phyloP scores from a whole-genome alignment of 768 basidiomycete species.

The Tricholoma terreum region DNA sequence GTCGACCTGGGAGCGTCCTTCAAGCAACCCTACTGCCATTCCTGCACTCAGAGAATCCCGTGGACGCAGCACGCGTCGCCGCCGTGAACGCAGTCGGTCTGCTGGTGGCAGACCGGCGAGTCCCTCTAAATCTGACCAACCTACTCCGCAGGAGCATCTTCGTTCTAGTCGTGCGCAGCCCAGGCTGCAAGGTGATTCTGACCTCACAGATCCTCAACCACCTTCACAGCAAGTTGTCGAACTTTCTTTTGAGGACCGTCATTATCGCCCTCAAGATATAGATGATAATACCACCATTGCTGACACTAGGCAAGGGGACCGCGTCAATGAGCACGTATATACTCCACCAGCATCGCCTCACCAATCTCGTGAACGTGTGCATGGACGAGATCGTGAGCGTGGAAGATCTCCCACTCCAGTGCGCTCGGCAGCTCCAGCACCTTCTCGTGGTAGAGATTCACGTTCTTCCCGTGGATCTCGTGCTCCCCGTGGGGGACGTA shows the following conservation, averaged over 20 bases:
- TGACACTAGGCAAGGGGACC: slow-evolving; percentile 23
- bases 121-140: slow-evolving; percentile 29
- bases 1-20: slow-evolving; percentile 58
- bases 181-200: slow-evolving; percentile 13
- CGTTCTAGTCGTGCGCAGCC: slow-evolving; percentile 16
- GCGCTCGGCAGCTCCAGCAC: slow-evolving; percentile 11
- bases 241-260: slow-evolving; percentile 59
- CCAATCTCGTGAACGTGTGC: slow-evolving; percentile 23
- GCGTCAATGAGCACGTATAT: slow-evolving; percentile 12
- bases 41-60: slow-evolving; percentile 20
- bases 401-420: slow-evolving; percentile 27
- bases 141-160: slow-evolving; percentile 24
- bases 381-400: slow-evolving; percentile 20
- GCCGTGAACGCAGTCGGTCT: slow-evolving; percentile 24
- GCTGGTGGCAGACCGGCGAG: slow-evolving; percentile 19
- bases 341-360: slow-evolving; percentile 27
- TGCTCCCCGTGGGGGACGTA: slow-evolving; percentile 24
- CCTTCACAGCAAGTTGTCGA: slow-evolving; percentile 14
- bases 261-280: slow-evolving; percentile 53
- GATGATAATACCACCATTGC: slow-evolving; percentile 16
- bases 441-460: slow-evolving; percentile 23
- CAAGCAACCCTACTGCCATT: slow-evolving; percentile 27
- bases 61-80: slow-evolving; percentile 22
- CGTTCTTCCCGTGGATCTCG: slow-evolving; percentile 22
- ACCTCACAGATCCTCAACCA: slow-evolving; percentile 14